A percentile compares a stretch with the other conserved stretches of the same genome.
Conservation (phyloP, 176 grass and related monocot genomes). For the Lolium multiflorum region DNA sequence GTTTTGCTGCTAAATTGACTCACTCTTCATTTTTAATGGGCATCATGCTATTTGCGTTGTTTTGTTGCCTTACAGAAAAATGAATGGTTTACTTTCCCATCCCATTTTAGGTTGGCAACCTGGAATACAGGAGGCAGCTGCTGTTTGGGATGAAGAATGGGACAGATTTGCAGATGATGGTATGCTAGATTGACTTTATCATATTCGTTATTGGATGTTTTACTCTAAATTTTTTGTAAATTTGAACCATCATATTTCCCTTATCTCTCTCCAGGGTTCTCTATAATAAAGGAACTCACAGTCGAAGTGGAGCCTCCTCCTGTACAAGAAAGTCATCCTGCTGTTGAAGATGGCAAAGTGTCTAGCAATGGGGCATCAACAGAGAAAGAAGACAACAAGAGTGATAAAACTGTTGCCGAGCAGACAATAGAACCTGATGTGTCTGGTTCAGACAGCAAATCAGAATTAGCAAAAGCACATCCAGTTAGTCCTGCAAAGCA, state of each 20-base stretch:
- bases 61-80: neutral
- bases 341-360: slow-evolving; percentile 59
- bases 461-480: slow-evolving; percentile 56
- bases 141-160: slow-evolving; percentile 89
- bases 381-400: slow-evolving; percentile 63
- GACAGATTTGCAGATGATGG: slow-evolving; percentile 93
- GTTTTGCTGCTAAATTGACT: slow-evolving; percentile 1
- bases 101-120: slow-evolving; percentile 85
- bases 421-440: slow-evolving; percentile 57
- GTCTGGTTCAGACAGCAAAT: slow-evolving; percentile 46
- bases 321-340: slow-evolving; percentile 57
- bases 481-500: slow-evolving; percentile 69
- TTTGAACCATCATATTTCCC: slow-evolving; percentile 24
- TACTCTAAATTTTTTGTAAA: slow-evolving; percentile 18
- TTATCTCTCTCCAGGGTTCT: slow-evolving; percentile 72
- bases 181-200: slow-evolving; percentile 40
- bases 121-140: slow-evolving; percentile 80
- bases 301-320: slow-evolving; percentile 78
- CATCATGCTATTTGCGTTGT: slow-evolving; percentile 9
- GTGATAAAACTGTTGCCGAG: slow-evolving; percentile 59
- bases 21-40: slow-evolving; percentile 28
- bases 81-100: slow-evolving; percentile 19
- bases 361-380: slow-evolving; percentile 54
- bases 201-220: neutral
- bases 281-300: slow-evolving; percentile 94